Evolutionary conservation across 2,329 filamentous ascomycete species (phyloP).

Genomic region (Hymenoscyphus repandus): DNA sequence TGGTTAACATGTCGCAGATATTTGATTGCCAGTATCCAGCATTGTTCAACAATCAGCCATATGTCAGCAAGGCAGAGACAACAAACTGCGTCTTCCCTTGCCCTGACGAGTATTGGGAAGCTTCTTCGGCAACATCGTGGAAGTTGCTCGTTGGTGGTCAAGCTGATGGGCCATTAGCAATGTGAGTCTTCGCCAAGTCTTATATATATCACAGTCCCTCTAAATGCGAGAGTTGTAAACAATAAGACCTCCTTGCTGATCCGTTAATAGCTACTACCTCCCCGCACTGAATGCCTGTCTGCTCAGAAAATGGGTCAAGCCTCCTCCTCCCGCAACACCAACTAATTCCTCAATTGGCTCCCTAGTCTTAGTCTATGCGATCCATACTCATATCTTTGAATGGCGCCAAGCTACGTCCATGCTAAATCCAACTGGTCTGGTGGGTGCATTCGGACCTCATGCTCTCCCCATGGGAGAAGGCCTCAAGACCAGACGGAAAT

Average conservation of each 20-base stretch:
- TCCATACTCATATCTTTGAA: constrained; percentile 29
- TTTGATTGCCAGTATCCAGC: constrained; percentile 28
- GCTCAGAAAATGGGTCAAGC: constrained; percentile 26
- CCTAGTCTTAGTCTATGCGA: constrained; percentile 25
- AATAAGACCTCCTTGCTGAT: background rate
- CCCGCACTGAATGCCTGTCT: constrained; percentile 27
- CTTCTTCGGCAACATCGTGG: constrained; percentile 21
- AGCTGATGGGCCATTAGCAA: constrained; percentile 18
- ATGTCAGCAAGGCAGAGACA: constrained; percentile 27
- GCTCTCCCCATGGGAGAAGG: constrained; percentile 25
- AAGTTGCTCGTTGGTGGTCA: constrained; percentile 21
- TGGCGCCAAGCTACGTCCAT: constrained; percentile 27
- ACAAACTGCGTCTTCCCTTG: constrained; percentile 29
- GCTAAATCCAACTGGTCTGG: constrained; percentile 27
- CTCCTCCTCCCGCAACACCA: constrained; percentile 21
- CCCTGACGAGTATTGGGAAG: constrained; percentile 23
- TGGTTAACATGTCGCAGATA: constrained; percentile 15
- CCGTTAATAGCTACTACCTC: constrained; percentile 20
- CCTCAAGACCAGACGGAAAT: constrained; percentile 19
- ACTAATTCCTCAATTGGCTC: constrained; percentile 23
- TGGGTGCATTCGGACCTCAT: constrained; percentile 22
- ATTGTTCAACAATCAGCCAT: constrained; percentile 28
- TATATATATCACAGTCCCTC: no score
- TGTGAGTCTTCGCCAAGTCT: constrained; percentile 4
- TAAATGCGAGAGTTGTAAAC: no score